Conservation (phyloP, 164 flowering plant genomes). For the Paratinospora sagittata region DNA sequence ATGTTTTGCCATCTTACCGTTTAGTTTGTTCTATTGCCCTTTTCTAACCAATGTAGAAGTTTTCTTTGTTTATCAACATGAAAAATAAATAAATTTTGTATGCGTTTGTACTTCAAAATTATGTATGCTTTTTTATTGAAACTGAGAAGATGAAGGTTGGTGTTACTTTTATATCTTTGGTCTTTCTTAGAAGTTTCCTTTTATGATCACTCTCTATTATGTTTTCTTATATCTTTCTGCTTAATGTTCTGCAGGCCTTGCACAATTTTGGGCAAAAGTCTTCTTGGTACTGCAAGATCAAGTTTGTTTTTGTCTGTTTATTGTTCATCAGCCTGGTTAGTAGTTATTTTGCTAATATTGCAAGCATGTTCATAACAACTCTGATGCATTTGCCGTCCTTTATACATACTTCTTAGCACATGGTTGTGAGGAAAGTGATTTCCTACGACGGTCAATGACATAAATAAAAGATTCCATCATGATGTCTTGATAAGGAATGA, state of each 20-base stretch:
- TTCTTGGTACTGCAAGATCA: slow-evolving; percentile 89
- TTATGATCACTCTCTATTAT: not conserved
- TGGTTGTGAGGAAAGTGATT: too few relatives aligned
- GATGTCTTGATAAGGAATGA: too few relatives aligned
- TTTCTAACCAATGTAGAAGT: too few relatives aligned
- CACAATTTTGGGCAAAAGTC: slow-evolving; percentile 66
- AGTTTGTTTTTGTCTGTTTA: slow-evolving; percentile 89
- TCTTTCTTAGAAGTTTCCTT: not conserved
- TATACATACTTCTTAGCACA: not conserved
- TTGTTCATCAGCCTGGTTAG: slow-evolving; percentile 94
- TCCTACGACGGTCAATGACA: too few relatives aligned
- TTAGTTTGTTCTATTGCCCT: too few relatives aligned
- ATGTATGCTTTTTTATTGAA: not conserved
- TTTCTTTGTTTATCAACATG: too few relatives aligned
- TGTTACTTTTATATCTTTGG: not conserved
- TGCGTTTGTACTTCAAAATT: not conserved
- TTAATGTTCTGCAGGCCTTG: slow-evolving; percentile 50
- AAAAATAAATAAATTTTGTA: too few relatives aligned
- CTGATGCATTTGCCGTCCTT: not conserved
- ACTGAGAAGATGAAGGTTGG: not conserved
- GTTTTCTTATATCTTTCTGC: not conserved
- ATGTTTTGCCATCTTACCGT: too few relatives aligned
- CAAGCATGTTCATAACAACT: not conserved
- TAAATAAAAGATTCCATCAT: too few relatives aligned
- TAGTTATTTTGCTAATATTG: slow-evolving; percentile 11